Evolutionary conservation across 768 basidiomycete species (phyloP).

Genomic region (Podaxis mareebaensis): DNA sequence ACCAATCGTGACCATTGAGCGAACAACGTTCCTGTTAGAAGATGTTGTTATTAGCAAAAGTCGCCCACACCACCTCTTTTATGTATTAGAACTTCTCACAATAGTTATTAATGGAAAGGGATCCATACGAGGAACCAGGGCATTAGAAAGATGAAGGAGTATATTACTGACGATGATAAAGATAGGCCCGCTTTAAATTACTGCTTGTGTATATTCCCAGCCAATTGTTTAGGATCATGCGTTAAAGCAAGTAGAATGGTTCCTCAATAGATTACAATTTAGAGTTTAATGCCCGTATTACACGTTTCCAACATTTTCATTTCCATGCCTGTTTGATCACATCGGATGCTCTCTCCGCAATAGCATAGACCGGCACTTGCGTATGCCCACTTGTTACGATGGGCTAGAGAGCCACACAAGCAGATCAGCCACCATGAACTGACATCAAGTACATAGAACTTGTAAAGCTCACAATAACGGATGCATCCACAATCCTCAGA

Average conservation of each 20-base stretch:
- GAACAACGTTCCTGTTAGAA: too few species aligned
- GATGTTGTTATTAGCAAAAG: too few species aligned
- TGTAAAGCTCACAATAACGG: conserved; percentile 25
- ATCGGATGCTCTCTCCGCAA: not conserved
- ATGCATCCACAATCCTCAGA: conserved; percentile 17
- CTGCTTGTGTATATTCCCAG: too few species aligned
- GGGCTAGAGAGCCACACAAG: not conserved
- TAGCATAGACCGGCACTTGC: not conserved
- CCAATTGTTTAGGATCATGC: too few species aligned
- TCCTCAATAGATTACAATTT: not conserved
- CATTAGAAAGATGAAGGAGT: too few species aligned
- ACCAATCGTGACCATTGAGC: too few species aligned
- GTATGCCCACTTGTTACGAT: not conserved
- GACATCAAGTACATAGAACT: not conserved
- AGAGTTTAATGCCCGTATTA: not conserved
- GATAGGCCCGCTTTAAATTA: too few species aligned
- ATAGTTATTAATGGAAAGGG: too few species aligned
- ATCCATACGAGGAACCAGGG: too few species aligned
- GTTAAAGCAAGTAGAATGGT: not conserved
- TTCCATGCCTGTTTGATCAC: not conserved
- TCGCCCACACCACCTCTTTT: too few species aligned
- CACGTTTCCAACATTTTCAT: not conserved
- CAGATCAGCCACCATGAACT: not conserved
- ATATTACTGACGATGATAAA: too few species aligned
- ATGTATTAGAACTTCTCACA: too few species aligned